Evolutionary conservation across 352 stramenopile species (phyloP), one percentile per base, ranked within the genome.

Genomic region (Thraustochytrium sp.): DNA sequence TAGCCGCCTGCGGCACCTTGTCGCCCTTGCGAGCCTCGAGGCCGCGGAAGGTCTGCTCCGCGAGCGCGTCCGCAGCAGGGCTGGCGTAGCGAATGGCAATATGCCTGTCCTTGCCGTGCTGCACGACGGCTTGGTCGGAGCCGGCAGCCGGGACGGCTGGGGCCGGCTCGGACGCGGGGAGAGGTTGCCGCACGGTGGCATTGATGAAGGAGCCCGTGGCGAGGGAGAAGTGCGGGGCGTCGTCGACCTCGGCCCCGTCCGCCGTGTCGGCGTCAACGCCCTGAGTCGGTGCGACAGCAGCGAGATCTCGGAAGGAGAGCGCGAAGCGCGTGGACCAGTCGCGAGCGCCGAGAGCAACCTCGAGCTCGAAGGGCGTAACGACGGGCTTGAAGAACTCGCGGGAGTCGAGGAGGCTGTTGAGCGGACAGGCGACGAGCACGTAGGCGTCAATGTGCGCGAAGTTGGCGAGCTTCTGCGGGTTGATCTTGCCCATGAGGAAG

Each of bases 401-500:
- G 77, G 89, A 93, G 87, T 96, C 92, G 87, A 98, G 93, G 11
- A 98, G 88, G 37, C 92, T 95, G 87, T 96, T 97, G 85, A 98
- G 93, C 78, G 95, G 90, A 85, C 96, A 98, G 42, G 95, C 94
- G 3, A 99, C 93, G 13, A 98, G 86, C 56, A 98, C 95, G 84
- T 98, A 99, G 55, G 91, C 94, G 84, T 99, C 96, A 87, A 84
- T 80, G 86, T 98, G 94, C 18, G 93, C 93, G 91, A 98, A 98
- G 84, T 99, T 99, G 23, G 94, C 92, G 26, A 99, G 89, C 88
- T 99, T 99, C 21, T 94, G 92, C 21, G 96, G 91, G 86, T 98
- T 98, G 38, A 98, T 90, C 87, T 98, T 98, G 51, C 96, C 96
- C 34, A 99, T 94, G 16, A 96, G 91, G 87, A 99, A 98, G 36